Base-by-base conservation (phyloP, 345 rosid species). In the Mangifera indica region DNA sequence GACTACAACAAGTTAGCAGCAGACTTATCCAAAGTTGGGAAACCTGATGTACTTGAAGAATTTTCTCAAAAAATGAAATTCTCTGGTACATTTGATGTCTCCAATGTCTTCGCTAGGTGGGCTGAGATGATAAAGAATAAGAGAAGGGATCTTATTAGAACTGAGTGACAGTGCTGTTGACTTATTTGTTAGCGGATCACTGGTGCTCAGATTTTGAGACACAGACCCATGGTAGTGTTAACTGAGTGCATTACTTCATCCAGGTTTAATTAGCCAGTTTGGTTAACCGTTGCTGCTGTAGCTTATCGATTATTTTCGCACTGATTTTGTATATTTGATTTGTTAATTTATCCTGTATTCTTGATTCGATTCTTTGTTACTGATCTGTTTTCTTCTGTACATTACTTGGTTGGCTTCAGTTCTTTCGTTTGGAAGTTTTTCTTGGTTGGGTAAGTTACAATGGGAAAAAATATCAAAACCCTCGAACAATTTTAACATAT, bases 1-100 rank as follows among this genome's bases (percentile, higher is more conserved):
- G 99, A 95, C 84, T 92, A 92, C 75, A 84, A 85, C 67, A 92
- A 81, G 78, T 86, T 92, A 74, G 89, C 85, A 17, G 89, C 91
- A 67, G 97, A 90, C 82, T 89, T 89, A 72, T 80, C 92, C 12
- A 83, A 90, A 76, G 84, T 84, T 37, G 97, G 98, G 63, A 86
- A 81, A 46, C 87, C 92, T 0, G 87, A 82, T 67, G 78, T 88
- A 51, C 86, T 92, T 2, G 96, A 87, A 72, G 97, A 89, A 67
- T 74, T 91, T 81, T 85, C 97, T 8, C 83, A 64, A 75, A 92
- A 87, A 85, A 84, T 93, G 85, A 88, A 86, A 85, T 83, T 83
- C 60, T 81, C 86, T 26, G 96, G 96, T 22, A 92, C 92, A 83
- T 82, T 82, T 69, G 92, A 83, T 54, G 90, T 79, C 51, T 83